These are phyloP conservation scores for Rosellinia necatrix DNA, from an alignment of 2,329 filamentous ascomycete species.

Conservation along the genomic window DNA sequence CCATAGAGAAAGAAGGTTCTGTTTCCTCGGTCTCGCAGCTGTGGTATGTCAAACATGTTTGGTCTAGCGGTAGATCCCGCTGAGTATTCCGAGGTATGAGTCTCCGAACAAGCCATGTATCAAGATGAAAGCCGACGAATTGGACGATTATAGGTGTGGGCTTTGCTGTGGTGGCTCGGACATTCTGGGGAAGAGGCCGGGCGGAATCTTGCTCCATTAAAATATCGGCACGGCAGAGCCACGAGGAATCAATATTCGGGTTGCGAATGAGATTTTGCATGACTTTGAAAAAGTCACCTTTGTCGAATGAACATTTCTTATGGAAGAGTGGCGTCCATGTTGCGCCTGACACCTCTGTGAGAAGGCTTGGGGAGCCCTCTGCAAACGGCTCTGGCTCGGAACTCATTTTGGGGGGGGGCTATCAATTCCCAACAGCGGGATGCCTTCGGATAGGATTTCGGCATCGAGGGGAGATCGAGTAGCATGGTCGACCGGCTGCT, in stretches of 20 bases:
- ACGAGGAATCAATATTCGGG: conserved; percentile 78
- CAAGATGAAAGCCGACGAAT: conserved; percentile 53
- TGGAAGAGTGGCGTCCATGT: conserved; percentile 60
- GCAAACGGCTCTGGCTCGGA: conserved; percentile 44
- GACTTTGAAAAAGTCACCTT: conserved; percentile 65
- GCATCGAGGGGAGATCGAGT: too few relatives aligned
- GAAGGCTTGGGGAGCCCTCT: conserved; percentile 40
- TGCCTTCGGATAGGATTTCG: too few relatives aligned
- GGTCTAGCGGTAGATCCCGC: conserved; percentile 74
- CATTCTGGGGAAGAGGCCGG: conserved; percentile 39
- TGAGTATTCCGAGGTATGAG: conserved; percentile 82
- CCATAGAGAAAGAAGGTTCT: conserved; percentile 57
- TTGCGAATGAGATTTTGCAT: conserved; percentile 79
- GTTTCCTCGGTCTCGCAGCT: conserved; percentile 38
- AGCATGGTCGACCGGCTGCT: too few relatives aligned
- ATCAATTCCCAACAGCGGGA: background rate
- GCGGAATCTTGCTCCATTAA: conserved; percentile 57
- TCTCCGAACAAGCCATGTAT: conserved; percentile 72
- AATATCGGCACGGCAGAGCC: conserved; percentile 79
- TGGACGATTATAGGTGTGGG: conserved; percentile 46
- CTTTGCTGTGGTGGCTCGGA: conserved; percentile 35
- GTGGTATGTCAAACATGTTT: conserved; percentile 78
- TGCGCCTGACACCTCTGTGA: conserved; percentile 44
- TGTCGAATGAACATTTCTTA: conserved; percentile 65
- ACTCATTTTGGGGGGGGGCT: conserved; percentile 36